Conservation (phyloP, 1,284 basidiomycete species). For the Anthracocystis panici-leucophaei region DNA sequence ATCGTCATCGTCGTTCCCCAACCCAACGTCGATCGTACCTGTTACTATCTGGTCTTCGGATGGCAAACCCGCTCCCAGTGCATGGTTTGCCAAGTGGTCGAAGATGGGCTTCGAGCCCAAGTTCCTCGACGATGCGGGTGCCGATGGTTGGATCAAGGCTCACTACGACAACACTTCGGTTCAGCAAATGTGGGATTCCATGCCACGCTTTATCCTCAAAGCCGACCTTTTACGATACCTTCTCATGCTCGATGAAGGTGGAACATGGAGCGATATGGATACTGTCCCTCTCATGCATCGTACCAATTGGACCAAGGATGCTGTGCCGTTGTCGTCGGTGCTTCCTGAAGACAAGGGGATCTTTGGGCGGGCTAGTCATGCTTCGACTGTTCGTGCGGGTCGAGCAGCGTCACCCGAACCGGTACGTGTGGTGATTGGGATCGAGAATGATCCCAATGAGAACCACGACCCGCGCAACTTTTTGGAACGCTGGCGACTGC, state of each 20-base stretch:
- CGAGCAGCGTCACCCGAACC: constrained; percentile 16
- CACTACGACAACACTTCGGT: constrained; percentile 37
- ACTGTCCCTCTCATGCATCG: constrained; percentile 50
- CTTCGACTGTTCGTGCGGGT: not conserved
- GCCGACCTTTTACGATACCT: constrained; percentile 54
- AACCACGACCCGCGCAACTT: constrained; percentile 33
- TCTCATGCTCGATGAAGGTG: constrained; percentile 50
- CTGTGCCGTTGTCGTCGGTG: constrained; percentile 29
- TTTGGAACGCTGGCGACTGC: constrained; percentile 34
- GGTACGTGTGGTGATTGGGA: constrained; percentile 45
- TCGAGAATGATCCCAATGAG: constrained; percentile 49
- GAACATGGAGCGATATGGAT: constrained; percentile 58
- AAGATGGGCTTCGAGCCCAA: constrained; percentile 51
- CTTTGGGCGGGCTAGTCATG: constrained; percentile 20
- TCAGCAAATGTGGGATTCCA: constrained; percentile 44
- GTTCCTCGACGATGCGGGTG: constrained; percentile 50
- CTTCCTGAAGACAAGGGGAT: constrained; percentile 23
- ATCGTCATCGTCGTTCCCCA: not conserved
- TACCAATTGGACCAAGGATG: constrained; percentile 43
- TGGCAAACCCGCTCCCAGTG: constrained; percentile 36
- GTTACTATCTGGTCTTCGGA: constrained; percentile 50
- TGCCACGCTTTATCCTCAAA: constrained; percentile 55
- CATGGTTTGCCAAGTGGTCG: constrained; percentile 42
- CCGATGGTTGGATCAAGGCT: constrained; percentile 39
- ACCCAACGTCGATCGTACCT: constrained; percentile 29